phyloP scores from a whole-genome alignment of 768 basidiomycete genomes.

The Suillus spraguei region DNA sequence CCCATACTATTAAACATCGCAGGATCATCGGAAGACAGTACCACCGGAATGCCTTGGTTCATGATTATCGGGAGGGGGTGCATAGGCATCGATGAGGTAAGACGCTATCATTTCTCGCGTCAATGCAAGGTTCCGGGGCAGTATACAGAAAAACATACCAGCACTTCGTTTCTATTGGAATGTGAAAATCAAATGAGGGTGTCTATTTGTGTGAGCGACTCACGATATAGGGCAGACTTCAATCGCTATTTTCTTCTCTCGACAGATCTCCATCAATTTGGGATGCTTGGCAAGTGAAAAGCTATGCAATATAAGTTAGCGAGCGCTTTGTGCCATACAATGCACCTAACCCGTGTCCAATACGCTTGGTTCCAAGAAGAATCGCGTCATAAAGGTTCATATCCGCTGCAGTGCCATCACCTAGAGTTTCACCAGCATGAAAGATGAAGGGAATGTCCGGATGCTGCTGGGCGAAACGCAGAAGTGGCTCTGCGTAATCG shows the following conservation, averaged over 20 bases:
- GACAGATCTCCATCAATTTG: conserved; percentile 44
- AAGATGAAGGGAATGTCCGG: conserved; percentile 47
- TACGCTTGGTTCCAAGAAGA: conserved; percentile 49
- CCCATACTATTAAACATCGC: conserved; percentile 75
- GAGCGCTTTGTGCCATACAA: background rate
- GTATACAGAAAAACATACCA: conserved; percentile 41
- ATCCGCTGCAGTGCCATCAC: conserved; percentile 47
- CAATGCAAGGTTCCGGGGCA: background rate
- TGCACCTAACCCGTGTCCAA: conserved; percentile 46
- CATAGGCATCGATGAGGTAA: conserved; percentile 76
- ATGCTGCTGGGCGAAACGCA: conserved; percentile 38
- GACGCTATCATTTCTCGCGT: conserved; percentile 43
- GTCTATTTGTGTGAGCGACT: conserved; percentile 16
- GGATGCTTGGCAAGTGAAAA: conserved; percentile 51
- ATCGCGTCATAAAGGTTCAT: conserved; percentile 51
- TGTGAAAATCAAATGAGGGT: background rate
- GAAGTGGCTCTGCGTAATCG: conserved; percentile 40
- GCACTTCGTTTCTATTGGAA: conserved; percentile 61
- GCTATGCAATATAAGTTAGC: conserved; percentile 19
- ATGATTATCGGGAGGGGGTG: conserved; percentile 69
- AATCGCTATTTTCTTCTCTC: conserved; percentile 41
- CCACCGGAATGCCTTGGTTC: conserved; percentile 71
- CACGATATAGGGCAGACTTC: conserved; percentile 55
- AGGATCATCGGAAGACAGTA: conserved; percentile 73
- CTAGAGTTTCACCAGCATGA: conserved; percentile 52